phyloP scores from a whole-genome alignment of 306 rosid genomes.

The Castanospermum australe region DNA sequence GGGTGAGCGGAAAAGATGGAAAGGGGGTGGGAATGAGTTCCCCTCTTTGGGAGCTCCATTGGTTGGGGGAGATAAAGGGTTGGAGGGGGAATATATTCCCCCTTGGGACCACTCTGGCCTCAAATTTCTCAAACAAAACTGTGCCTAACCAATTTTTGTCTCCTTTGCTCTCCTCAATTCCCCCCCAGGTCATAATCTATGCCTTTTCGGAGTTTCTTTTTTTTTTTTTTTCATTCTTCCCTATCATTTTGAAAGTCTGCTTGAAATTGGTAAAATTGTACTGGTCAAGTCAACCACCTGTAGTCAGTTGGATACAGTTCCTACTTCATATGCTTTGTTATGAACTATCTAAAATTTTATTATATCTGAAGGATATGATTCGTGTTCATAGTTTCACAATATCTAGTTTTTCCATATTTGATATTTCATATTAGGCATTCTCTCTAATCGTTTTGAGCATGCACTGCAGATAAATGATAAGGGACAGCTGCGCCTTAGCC shows the following conservation, averaged over 20 bases:
- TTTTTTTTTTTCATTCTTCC: neutral
- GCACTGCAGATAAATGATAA: conserved; percentile 75
- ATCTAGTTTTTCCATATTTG: conserved; percentile 1
- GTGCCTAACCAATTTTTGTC: neutral
- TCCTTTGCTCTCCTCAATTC: neutral
- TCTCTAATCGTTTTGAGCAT: conserved; percentile 23
- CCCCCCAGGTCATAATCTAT: neutral
- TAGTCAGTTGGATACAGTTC: neutral
- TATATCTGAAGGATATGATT: neutral
- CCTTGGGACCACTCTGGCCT: too few relatives aligned
- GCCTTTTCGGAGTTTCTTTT: neutral
- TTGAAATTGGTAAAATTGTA: neutral
- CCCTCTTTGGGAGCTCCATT: too few relatives aligned
- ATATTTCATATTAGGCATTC: neutral
- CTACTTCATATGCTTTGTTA: neutral
- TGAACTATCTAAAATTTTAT: neutral
- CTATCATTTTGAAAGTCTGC: neutral
- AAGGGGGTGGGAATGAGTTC: too few relatives aligned
- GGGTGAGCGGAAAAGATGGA: too few relatives aligned
- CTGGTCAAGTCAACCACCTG: neutral
- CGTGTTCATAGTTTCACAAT: conserved; percentile 2
- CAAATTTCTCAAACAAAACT: too few relatives aligned
- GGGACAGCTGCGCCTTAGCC: conserved; percentile 97
- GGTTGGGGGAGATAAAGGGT: too few relatives aligned
- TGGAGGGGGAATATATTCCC: too few relatives aligned